Evolutionary conservation across 2,329 filamentous ascomycete genomes (phyloP), one percentile per base, ranked within the genome.

Genomic region (Myriosclerotinia duriaeana): DNA sequence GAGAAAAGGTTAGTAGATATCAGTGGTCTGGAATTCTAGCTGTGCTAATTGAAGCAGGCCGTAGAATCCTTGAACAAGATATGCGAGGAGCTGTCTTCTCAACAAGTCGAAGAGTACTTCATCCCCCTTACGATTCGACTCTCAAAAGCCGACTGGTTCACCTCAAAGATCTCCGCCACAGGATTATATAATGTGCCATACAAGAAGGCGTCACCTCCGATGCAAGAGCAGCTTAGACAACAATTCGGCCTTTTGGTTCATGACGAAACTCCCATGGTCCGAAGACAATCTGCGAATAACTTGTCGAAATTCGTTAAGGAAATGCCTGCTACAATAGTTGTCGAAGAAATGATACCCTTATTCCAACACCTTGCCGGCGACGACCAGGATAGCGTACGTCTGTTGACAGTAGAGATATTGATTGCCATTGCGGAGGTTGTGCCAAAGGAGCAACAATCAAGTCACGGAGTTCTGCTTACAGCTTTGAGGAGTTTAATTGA

Each of bases 11-110:
- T 80, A 70, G 79, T 36, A 50, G 30, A 54, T 44, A 50, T 15
- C 52, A 64, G 53, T 50, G 50, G 15, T 15, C 48, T 22, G 34
- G 22, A 22, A 6, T n/a, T 26, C 42, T 42, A 40, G 30, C n/a
- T 15, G 26, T 66, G 64, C 70, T 74, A 64, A 75, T 56, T 53
- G 48, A 38, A 44, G 4, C 46, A 97, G 94, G 95, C 95, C 71
- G 95, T 99, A 77, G 96, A 99, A 79, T 99, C 95, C 58, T 87
- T 99, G 73, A 99, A 99, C 87, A 99, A 97, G 83, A 98, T 99
- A 79, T 98, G 95, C 85, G 87, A 89, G 77, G 88, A 97, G 78
- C 86, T 99, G 66, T 96, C 93, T 61, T 83, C 92, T 74, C 86
- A 92, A 79, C 95, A 99, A 82, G 89, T 98, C 77, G 95, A 99